These are phyloP conservation scores for Cryptosporidium baileyi DNA, from an alignment of 169 alveolate species.

Conservation along the genomic window DNA sequence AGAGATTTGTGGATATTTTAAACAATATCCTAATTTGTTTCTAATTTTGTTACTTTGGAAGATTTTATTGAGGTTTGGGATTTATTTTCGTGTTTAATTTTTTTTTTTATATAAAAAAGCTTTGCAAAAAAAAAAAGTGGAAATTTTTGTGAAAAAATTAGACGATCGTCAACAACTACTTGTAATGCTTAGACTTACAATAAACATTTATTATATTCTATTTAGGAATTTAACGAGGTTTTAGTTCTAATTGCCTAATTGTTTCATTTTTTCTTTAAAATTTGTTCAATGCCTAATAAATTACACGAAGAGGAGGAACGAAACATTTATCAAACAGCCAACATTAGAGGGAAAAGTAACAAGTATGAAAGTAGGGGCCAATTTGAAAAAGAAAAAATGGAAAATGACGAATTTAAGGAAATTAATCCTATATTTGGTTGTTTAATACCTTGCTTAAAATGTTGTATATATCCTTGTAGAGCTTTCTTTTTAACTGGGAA, in stretches of 20 bases:
- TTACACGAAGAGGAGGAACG: constrained; percentile 66
- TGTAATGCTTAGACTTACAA: too few species aligned
- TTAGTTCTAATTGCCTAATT: background rate
- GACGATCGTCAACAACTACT: background rate
- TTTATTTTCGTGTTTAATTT: too few species aligned
- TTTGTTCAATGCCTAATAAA: constrained; percentile 41
- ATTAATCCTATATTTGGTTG: constrained; percentile 61
- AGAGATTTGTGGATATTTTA: too few species aligned
- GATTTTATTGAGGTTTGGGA: too few species aligned
- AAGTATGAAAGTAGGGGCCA: constrained; percentile 6
- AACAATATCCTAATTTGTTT: too few species aligned
- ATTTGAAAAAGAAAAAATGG: background rate
- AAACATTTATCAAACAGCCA: background rate
- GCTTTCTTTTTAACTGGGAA: constrained; percentile 57
- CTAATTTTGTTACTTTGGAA: too few species aligned
- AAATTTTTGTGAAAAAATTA: background rate
- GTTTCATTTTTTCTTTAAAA: background rate
- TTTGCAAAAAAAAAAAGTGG: background rate
- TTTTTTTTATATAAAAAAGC: too few species aligned
- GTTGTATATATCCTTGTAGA: constrained; percentile 62
- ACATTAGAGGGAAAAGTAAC: background rate
- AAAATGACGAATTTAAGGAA: constrained; percentile 18
- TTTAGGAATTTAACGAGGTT: background rate
- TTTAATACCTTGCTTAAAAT: constrained; percentile 54
- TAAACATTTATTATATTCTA: too few species aligned